A percentile compares a stretch with the other conserved stretches of the same genome.
Conservation (phyloP, 2,329 filamentous ascomycete species). For the Talaromyces amestolkiae region DNA sequence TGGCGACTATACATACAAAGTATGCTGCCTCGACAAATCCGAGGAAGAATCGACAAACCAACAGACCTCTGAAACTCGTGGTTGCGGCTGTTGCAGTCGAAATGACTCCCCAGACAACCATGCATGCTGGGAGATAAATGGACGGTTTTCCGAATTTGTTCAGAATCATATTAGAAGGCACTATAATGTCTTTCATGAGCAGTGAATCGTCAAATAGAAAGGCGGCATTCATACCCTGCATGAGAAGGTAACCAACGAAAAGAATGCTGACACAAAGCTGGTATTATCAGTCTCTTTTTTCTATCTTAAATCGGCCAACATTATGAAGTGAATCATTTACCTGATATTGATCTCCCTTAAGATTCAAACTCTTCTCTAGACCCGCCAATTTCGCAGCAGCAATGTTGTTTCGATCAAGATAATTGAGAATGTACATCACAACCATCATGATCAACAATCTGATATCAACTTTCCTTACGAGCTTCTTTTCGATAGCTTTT, state of each 20-base stretch:
- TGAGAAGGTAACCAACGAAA: background rate
- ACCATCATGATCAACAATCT: background rate
- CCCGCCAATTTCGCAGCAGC: background rate
- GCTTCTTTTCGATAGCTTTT: background rate
- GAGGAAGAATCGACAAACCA: background rate
- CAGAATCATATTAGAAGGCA: background rate
- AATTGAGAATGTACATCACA: background rate
- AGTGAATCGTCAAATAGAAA: background rate
- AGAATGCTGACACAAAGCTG: background rate
- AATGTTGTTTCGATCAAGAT: background rate
- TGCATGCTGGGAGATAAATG: background rate
- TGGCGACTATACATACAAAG: background rate
- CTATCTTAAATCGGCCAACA: background rate
- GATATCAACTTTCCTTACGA: background rate
- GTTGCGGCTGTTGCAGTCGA: background rate
- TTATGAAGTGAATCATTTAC: background rate
- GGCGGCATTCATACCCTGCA: background rate
- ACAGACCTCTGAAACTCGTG: background rate
- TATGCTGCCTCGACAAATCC: background rate
- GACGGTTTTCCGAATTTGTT: background rate
- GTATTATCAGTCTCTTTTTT: background rate
- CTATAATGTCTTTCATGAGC: background rate
- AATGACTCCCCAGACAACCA: background rate
- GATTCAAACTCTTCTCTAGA: background rate
- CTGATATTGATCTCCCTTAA: background rate